Percentiles rank a stretch among this genome's conserved stretches.
Evolutionary conservation across 352 stramenopile species (phyloP).

Genomic region (Poterioochromonas sp.): DNA sequence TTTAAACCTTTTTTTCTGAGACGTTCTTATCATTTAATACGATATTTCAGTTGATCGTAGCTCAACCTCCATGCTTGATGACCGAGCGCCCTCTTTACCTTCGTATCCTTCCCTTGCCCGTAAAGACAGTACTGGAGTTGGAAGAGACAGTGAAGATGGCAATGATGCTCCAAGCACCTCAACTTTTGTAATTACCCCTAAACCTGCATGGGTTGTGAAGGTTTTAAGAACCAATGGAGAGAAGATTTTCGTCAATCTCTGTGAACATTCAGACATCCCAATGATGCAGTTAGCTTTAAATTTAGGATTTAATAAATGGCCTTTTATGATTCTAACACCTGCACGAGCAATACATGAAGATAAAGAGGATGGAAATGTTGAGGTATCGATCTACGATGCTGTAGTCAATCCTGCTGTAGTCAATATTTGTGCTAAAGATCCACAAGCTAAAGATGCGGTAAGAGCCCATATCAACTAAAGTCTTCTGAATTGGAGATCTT

Average conservation of each 20-base stretch:
- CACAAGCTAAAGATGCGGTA: background rate
- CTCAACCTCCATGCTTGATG: background rate
- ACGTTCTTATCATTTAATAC: no score
- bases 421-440: background rate
- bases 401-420: background rate
- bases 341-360: background rate
- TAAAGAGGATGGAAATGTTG: background rate
- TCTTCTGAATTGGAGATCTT: background rate
- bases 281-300: background rate
- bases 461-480: background rate
- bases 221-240: background rate
- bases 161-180: background rate
- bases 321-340: background rate
- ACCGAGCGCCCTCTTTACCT: background rate
- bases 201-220: background rate
- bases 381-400: background rate
- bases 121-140: background rate
- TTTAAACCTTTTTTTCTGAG: no score
- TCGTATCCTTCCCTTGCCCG: background rate
- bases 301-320: conserved; percentile 7
- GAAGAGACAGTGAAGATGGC: background rate
- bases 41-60: background rate
- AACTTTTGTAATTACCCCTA: background rate
- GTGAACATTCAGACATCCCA: background rate
- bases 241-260: conserved; percentile 19